These are phyloP conservation scores for Cutaneotrichosporon cutaneum DNA, from an alignment of 1,284 basidiomycete species.

Conservation along the genomic window DNA sequence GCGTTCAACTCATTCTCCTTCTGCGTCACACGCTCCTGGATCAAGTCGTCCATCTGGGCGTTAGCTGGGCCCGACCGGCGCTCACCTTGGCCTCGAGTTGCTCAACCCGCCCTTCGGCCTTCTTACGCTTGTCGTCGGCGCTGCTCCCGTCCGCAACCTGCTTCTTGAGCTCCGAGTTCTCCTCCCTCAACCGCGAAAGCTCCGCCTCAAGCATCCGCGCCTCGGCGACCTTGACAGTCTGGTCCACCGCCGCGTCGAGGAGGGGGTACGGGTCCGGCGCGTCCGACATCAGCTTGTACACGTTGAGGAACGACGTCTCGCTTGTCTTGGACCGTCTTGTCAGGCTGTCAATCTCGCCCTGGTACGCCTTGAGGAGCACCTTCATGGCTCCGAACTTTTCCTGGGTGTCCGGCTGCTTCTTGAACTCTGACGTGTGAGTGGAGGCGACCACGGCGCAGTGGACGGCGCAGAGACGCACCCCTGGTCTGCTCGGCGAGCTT, in stretches of 20 bases:
- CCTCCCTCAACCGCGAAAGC: conserved; percentile 67
- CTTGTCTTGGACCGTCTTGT: conserved; percentile 86
- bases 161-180: conserved; percentile 74
- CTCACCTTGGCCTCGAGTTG: conserved; percentile 80
- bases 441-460: no score
- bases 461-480: conserved; percentile 57
- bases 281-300: conserved; percentile 90
- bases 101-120: conserved; percentile 68
- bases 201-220: conserved; percentile 71
- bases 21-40: conserved; percentile 77
- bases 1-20: conserved; percentile 95
- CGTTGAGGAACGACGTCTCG: conserved; percentile 88
- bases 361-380: conserved; percentile 87
- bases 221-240: conserved; percentile 82
- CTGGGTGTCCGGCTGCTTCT: conserved; percentile 76
- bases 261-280: conserved; percentile 95
- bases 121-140: conserved; percentile 71
- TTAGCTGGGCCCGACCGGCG: no score
- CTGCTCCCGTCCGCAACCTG: conserved; percentile 65
- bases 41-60: conserved; percentile 91
- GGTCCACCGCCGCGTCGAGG: conserved; percentile 88
- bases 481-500: conserved; percentile 88
- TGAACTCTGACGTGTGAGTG: conserved; percentile 69
- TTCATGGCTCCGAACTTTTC: conserved; percentile 85
- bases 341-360: conserved; percentile 90